Base-by-base conservation (phyloP, 345 rosid genomes). In the Bruguiera gymnorhiza region DNA sequence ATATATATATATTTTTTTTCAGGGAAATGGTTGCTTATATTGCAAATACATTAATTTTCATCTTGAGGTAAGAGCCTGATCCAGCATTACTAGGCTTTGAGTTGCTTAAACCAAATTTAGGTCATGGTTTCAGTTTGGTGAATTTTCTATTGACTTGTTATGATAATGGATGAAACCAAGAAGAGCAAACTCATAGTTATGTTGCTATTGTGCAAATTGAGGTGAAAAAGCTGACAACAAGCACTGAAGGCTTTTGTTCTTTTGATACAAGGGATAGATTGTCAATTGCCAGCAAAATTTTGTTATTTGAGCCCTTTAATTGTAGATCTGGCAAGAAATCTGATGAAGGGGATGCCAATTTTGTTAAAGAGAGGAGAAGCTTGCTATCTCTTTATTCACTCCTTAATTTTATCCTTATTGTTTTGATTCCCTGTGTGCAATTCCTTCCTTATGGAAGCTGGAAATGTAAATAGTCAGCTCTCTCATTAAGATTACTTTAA, bases 11-110 rank as follows among this genome's bases (percentile, higher is more conserved):
- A 27, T 23, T 37, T 31, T 58, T 58, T 52, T 71, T 71, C 90
- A 94, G 97, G 98, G 97, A 88, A 84, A 94, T 94, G 97, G 86
- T 94, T 67, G 91, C 97, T 43, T 94, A 94, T 70, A 94, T 94
- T 80, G 98, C 98, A 67, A 94, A 94, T 84, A 94, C 98, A 55
- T 74, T 91, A 68, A 91, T 94, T 63, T 94, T 94, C 81, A 94
- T 89, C 78, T 84, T 91, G 73, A 94, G 98, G 98, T 94, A 80
- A 82, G 85, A 54, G 20, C 63, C 68, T 48, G 27, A 68, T 30
- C n/a, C 60, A 24, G 50, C 32, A 26, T 63, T 39, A 19, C 60
- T 60, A 18, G 46, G 48, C 43, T 29, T 23, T 48, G 60, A 27
- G 1, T 62, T 16, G 36, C 55, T 53, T 67, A 10, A 4, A 3